A percentile compares a stretch with the other conserved stretches of the same genome.
Conservation (phyloP, 2,329 filamentous ascomycete species). For the Exophiala mesophila region DNA sequence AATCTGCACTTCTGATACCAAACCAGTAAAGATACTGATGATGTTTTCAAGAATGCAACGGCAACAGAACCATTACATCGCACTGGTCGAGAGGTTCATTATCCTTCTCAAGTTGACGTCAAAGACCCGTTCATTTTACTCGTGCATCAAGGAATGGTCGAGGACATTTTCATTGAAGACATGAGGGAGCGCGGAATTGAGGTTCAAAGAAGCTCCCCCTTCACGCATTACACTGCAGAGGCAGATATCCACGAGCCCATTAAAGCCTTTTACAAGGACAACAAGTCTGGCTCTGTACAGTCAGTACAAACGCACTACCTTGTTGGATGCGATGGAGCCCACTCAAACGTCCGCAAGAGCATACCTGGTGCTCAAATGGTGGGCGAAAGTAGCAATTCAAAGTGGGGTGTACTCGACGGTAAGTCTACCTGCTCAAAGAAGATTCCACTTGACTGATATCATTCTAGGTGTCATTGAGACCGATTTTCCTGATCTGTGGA, state of each 20-base stretch:
- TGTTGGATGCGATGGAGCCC: constrained; percentile 68
- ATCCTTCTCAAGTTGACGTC: constrained; percentile 49
- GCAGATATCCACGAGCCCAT: constrained; percentile 35
- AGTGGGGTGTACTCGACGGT: constrained; percentile 70
- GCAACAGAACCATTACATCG: constrained; percentile 51
- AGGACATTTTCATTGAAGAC: constrained; percentile 65
- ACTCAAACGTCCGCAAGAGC: constrained; percentile 63
- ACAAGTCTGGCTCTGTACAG: constrained; percentile 33
- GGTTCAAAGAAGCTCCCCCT: constrained; percentile 61
- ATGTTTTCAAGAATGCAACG: constrained; percentile 32
- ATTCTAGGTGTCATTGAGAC: constrained; percentile 50
- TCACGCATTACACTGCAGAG: constrained; percentile 51
- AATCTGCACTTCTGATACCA: not conserved
- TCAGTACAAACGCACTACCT: constrained; percentile 58
- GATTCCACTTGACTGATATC: not conserved
- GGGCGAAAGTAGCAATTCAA: constrained; percentile 50
- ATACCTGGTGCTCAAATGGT: constrained; percentile 50
- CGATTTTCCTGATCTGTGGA: constrained; percentile 71
- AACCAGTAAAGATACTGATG: not conserved
- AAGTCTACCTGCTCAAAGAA: constrained; percentile 33
- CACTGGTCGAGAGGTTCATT: constrained; percentile 63
- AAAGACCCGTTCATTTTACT: constrained; percentile 52
- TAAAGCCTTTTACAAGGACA: constrained; percentile 39
- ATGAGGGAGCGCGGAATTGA: constrained; percentile 59
- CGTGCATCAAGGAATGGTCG: constrained; percentile 70